Conservation (phyloP, 164 flowering plant genomes). For the Piper betle region DNA sequence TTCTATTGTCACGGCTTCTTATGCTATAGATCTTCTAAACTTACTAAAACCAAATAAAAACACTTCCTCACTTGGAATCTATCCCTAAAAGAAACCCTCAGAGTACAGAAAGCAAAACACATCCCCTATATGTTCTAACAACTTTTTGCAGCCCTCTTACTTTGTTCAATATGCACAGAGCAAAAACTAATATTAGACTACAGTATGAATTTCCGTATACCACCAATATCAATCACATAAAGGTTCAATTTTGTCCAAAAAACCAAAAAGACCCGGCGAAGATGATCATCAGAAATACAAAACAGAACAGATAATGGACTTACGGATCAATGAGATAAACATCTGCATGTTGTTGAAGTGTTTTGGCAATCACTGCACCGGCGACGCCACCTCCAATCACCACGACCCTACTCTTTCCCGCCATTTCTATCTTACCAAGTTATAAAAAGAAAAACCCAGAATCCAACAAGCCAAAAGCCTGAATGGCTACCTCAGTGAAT, state of each 20-base stretch:
- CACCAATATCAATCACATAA: background rate
- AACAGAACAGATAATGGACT: background rate
- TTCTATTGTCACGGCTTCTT: too few species aligned
- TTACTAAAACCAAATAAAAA: too few species aligned
- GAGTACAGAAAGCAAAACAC: too few species aligned
- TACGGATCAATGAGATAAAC: constrained; percentile 46
- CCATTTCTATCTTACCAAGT: background rate
- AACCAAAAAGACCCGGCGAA: background rate
- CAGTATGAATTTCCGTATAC: background rate
- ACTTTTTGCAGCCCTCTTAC: too few species aligned
- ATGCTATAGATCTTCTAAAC: too few species aligned
- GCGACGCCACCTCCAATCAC: background rate
- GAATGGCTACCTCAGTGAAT: too few species aligned
- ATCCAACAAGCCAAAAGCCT: background rate
- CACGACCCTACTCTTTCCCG: background rate
- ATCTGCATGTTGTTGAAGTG: constrained; percentile 55
- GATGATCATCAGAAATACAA: too few species aligned
- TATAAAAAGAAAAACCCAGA: background rate
- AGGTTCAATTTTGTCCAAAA: background rate
- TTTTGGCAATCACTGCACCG: constrained; percentile 36
- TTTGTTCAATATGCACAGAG: too few species aligned
- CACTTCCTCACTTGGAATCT: too few species aligned
- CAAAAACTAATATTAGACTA: background rate
- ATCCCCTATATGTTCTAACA: too few species aligned
- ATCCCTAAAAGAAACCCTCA: too few species aligned